Evolutionary conservation across 208 protist species (phyloP).

Genomic region (Leishmania martiniquensis): DNA sequence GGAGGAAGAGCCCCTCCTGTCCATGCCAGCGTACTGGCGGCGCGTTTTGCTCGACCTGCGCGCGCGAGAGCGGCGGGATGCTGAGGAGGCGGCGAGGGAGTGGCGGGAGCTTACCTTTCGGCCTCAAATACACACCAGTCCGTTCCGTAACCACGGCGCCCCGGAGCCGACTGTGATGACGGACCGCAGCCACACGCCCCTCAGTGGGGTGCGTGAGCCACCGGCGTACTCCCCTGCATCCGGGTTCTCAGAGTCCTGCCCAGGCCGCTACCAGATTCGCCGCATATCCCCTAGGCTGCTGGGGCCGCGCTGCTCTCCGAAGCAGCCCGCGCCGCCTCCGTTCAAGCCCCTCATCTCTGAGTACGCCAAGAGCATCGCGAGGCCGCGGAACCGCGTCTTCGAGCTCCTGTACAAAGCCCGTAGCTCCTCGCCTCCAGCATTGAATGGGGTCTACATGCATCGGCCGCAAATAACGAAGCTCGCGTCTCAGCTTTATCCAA

Average conservation of each 20-base stretch:
- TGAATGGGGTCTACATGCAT: constrained; percentile 13
- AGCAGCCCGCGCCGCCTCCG: constrained; percentile 16
- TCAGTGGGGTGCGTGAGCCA: constrained; percentile 3
- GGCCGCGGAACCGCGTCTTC: constrained; percentile 27
- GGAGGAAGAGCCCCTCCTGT: constrained; percentile 28
- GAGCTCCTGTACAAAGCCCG: constrained; percentile 32
- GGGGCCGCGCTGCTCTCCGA: constrained; percentile 14
- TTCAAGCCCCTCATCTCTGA: constrained; percentile 29
- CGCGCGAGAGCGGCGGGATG: constrained; percentile 53
- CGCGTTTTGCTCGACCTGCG: constrained; percentile 71
- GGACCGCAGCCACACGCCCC: constrained; percentile 25
- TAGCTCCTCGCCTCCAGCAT: constrained; percentile 12
- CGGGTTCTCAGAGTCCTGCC: constrained; percentile 14
- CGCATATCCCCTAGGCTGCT: constrained; percentile 25
- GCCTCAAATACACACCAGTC: constrained; percentile 35
- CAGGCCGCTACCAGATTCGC: constrained; percentile 21
- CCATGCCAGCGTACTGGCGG: constrained; percentile 62
- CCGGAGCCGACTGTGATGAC: neutral
- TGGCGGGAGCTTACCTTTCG: constrained; percentile 63
- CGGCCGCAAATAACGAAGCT: constrained; percentile 25
- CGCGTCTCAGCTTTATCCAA: constrained; percentile 22
- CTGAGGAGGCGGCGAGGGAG: constrained; percentile 44
- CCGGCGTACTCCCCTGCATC: constrained; percentile 14
- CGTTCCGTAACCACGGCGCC: constrained; percentile 11
- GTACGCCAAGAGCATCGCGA: constrained; percentile 27